phyloP scores from a whole-genome alignment of 2,329 filamentous ascomycete genomes.

The Chalaropsis ovoidea region DNA sequence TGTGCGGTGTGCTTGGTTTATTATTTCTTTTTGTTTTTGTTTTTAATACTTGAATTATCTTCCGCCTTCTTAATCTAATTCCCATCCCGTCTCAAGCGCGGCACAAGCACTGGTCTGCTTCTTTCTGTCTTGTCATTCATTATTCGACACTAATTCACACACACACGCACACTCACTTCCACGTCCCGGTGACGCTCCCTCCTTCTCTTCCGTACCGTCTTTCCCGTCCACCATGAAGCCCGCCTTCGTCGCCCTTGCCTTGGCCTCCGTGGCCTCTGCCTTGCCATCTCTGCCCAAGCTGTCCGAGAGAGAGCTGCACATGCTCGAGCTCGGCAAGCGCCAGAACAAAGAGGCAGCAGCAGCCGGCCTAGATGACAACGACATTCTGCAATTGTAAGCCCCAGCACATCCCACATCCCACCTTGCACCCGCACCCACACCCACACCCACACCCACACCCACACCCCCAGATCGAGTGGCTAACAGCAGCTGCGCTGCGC shows the following conservation, averaged over 20 bases:
- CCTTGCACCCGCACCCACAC: too few species aligned
- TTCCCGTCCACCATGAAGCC: conserved; percentile 35
- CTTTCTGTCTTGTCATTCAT: conserved; percentile 28
- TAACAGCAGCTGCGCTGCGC: not conserved
- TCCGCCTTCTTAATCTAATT: conserved; percentile 28
- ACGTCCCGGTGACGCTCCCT: conserved; percentile 30
- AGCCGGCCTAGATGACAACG: conserved; percentile 42
- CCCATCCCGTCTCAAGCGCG: conserved; percentile 29
- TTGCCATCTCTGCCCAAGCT: conserved; percentile 39
- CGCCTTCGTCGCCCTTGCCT: conserved; percentile 35
- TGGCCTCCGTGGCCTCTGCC: conserved; percentile 40
- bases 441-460: not conserved
- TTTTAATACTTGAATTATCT: conserved; percentile 29
- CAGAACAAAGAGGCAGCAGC: conserved; percentile 42
- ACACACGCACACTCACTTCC: conserved; percentile 18
- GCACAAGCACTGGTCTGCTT: conserved; percentile 45
- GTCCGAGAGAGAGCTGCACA: conserved; percentile 37
- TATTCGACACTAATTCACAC: conserved; percentile 30
- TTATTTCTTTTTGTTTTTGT: conserved; percentile 28
- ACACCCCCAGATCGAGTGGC: not conserved
- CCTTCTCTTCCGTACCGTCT: not conserved
- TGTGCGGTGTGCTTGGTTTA: conserved; percentile 28
- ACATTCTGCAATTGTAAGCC: conserved; percentile 50
- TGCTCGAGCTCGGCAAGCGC: conserved; percentile 41
- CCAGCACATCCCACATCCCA: not conserved